phyloP scores from a whole-genome alignment of 2,329 filamentous ascomycete species.

The Fusarium anguioides region DNA sequence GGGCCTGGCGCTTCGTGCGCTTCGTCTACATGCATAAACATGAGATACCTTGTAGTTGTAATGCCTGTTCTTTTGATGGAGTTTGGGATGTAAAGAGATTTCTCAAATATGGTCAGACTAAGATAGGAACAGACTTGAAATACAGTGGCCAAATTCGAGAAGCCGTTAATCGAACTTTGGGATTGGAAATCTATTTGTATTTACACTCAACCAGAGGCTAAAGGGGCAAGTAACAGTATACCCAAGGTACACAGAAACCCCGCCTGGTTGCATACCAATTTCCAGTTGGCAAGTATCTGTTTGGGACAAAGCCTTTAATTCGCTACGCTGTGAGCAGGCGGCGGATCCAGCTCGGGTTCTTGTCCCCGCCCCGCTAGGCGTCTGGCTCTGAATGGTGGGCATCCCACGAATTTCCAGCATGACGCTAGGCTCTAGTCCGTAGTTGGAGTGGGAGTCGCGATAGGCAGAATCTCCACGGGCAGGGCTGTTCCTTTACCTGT shows the following conservation, averaged over 20 bases:
- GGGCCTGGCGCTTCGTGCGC: neutral
- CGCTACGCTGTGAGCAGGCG: conserved; percentile 18
- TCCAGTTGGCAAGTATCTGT: conserved; percentile 5
- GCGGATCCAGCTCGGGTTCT: conserved; percentile 18
- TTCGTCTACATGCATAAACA: conserved; percentile 4
- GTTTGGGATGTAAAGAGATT: neutral
- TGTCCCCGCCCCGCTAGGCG: conserved; percentile 27
- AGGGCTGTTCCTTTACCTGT: conserved; percentile 40
- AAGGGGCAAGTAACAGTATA: conserved; percentile 11
- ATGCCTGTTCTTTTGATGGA: neutral
- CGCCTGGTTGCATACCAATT: conserved; percentile 25
- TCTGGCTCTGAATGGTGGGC: conserved; percentile 36
- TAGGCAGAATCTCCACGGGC: conserved; percentile 45
- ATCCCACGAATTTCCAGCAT: conserved; percentile 34
- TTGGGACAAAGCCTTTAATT: conserved; percentile 16
- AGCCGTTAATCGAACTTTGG: neutral
- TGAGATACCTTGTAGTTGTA: neutral
- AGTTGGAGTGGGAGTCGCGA: conserved; percentile 40
- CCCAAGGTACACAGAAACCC: neutral
- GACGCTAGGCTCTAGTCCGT: conserved; percentile 40
- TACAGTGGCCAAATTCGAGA: neutral
- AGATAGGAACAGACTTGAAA: neutral
- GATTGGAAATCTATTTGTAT: neutral
- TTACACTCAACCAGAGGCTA: conserved; percentile 18
- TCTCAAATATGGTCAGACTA: neutral